A percentile compares a stretch with the other conserved stretches of the same genome.
phyloP scores from a whole-genome alignment of 768 basidiomycete species.

The Sistotremastrum suecicum region DNA sequence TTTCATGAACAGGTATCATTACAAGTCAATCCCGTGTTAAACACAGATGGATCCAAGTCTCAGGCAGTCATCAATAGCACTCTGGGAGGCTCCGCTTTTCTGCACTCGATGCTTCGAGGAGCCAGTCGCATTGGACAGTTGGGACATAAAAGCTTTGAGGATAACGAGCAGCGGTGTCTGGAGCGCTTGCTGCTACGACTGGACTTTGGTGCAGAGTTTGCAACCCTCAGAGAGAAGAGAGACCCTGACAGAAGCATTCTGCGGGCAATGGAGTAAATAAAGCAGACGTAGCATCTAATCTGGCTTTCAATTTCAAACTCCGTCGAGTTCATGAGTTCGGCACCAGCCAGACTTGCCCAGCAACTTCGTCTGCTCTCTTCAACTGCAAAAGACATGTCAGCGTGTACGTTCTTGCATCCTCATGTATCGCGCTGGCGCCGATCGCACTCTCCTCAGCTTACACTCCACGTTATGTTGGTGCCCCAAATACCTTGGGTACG shows the following conservation, averaged over 20 bases:
- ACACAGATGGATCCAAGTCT: slow-evolving; percentile 59
- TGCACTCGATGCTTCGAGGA: slow-evolving; percentile 32
- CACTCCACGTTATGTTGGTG: slow-evolving; percentile 66
- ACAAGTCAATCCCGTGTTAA: slow-evolving; percentile 60
- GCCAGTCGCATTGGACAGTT: slow-evolving; percentile 25
- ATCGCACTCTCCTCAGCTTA: slow-evolving; percentile 31
- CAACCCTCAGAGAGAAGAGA: slow-evolving; percentile 15
- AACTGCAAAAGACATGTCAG: slow-evolving; percentile 30
- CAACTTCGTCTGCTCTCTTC: slow-evolving; percentile 46
- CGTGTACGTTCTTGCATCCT: slow-evolving; percentile 28
- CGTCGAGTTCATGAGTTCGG: no score
- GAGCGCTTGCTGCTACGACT: slow-evolving; percentile 70
- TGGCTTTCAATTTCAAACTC: no score
- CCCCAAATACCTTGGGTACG: slow-evolving; percentile 87
- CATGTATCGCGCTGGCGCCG: neutral
- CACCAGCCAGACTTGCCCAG: slow-evolving; percentile 29
- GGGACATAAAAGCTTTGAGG: slow-evolving; percentile 37
- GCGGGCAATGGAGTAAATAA: no score
- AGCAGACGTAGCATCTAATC: no score
- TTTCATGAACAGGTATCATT: slow-evolving; percentile 73
- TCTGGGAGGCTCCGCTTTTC: slow-evolving; percentile 28
- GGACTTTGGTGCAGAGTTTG: slow-evolving; percentile 74
- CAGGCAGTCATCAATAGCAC: slow-evolving; percentile 42
- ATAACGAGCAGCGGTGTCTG: slow-evolving; percentile 59
- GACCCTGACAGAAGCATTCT: no score